phyloP scores from a whole-genome alignment of 306 rosid species.

The Lathyrus aphaca region DNA sequence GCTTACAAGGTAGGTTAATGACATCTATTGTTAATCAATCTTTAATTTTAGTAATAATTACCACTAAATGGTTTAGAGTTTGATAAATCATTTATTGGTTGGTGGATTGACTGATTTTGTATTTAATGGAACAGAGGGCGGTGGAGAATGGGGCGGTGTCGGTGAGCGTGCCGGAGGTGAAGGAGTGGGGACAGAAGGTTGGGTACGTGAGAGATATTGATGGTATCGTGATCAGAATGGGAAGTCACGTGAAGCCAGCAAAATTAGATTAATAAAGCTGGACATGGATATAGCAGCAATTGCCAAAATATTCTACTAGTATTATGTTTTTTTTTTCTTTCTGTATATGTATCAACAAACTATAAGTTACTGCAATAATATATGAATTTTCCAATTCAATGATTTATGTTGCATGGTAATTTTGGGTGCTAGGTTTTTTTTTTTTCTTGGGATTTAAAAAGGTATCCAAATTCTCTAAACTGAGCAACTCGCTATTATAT shows the following conservation, averaged over 20 bases:
- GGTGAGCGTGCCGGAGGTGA: slow-evolving; percentile 69
- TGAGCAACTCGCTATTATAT: no score
- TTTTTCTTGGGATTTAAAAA: no score
- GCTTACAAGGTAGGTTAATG: slow-evolving; percentile 58
- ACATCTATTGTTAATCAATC: not conserved
- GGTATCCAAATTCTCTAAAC: no score
- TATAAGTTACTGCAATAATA: not conserved
- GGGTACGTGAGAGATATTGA: slow-evolving; percentile 82
- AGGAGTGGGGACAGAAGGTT: slow-evolving; percentile 90
- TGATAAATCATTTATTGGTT: not conserved
- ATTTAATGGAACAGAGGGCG: slow-evolving; percentile 57
- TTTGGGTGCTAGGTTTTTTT: no score
- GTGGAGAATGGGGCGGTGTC: slow-evolving; percentile 81
- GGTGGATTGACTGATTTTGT: not conserved
- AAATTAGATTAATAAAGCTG: not conserved
- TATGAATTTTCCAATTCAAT: not conserved
- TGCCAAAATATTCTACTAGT: not conserved
- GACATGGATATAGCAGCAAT: not conserved
- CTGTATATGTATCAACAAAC: not conserved
- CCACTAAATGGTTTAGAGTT: not conserved
- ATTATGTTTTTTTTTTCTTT: not conserved
- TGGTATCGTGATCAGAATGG: slow-evolving; percentile 78
- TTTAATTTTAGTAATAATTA: not conserved
- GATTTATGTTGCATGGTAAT: no score
- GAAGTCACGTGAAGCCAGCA: slow-evolving; percentile 60